Conservation (phyloP, 1,139 yeast species). For the Protomyces gravidus region DNA sequence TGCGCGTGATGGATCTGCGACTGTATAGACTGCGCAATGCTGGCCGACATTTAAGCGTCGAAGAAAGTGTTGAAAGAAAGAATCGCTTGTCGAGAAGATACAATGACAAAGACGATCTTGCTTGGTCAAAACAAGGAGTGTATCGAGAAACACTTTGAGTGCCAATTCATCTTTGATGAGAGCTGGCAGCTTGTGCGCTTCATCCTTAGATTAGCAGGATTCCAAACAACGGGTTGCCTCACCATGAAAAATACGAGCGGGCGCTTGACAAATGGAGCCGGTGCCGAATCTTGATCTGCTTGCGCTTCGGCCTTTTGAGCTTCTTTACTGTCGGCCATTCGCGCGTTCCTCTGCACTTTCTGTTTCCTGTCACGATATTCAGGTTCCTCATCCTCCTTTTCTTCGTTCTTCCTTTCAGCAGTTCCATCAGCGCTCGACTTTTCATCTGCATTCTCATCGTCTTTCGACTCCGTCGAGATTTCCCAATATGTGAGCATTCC, state of each 20-base stretch:
- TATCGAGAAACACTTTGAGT: constrained; percentile 24
- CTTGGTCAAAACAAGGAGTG: constrained; percentile 22
- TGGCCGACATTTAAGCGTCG: constrained; percentile 21
- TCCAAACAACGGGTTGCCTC: not conserved
- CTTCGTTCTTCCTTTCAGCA: not conserved
- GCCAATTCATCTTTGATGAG: constrained; percentile 14
- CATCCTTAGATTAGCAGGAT: not conserved
- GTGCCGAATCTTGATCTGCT: not conserved
- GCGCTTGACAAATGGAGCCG: constrained; percentile 1
- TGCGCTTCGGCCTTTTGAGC: not conserved
- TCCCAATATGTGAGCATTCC: constrained; percentile 20
- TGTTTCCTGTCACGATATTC: no score
- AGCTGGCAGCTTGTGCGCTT: constrained; percentile 25
- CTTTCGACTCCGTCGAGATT: not conserved
- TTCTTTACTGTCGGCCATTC: not conserved
- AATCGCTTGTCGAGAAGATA: constrained; percentile 15
- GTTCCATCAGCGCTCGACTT: not conserved
- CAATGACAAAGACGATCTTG: constrained; percentile 24
- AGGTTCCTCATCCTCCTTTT: not conserved
- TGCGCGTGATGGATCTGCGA: constrained; percentile 14
- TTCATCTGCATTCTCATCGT: not conserved
- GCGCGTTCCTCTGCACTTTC: no score
- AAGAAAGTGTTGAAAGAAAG: constrained; percentile 25
- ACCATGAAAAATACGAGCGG: constrained; percentile 22
- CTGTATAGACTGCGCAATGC: constrained; percentile 15